A percentile compares a stretch with the other conserved stretches of the same genome.
Conservation (phyloP, 805 yeast species). For the Millerozyma miso region DNA sequence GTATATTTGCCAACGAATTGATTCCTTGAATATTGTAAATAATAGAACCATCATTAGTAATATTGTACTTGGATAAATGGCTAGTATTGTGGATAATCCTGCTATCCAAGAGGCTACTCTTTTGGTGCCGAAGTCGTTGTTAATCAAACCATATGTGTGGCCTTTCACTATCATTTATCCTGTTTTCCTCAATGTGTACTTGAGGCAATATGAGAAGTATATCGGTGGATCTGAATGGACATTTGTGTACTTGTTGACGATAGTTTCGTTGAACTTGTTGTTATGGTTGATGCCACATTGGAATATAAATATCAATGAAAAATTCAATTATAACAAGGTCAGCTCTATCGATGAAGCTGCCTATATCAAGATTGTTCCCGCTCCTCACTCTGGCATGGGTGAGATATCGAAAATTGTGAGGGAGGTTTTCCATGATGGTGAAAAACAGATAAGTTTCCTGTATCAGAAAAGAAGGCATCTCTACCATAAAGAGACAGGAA, state of each 20-base stretch:
- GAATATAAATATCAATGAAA: slow-evolving; percentile 68
- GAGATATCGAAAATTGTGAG: slow-evolving; percentile 67
- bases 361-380: slow-evolving; percentile 72
- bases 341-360: slow-evolving; percentile 57
- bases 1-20: background rate
- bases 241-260: slow-evolving; percentile 73
- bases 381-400: slow-evolving; percentile 81
- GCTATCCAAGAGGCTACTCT: slow-evolving; percentile 69
- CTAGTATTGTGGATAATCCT: slow-evolving; percentile 60
- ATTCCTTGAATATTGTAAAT: background rate
- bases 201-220: slow-evolving; percentile 67
- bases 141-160: slow-evolving; percentile 71
- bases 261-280: slow-evolving; percentile 68
- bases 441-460: slow-evolving; percentile 62
- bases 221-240: slow-evolving; percentile 96
- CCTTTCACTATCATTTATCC: slow-evolving; percentile 83
- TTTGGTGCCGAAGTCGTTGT: slow-evolving; percentile 60
- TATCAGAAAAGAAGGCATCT: slow-evolving; percentile 92
- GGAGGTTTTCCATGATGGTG: slow-evolving; percentile 51
- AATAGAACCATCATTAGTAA: background rate
- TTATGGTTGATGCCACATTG: slow-evolving; percentile 91
- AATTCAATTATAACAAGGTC: slow-evolving; percentile 63
- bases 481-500: slow-evolving; percentile 47
- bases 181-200: slow-evolving; percentile 59
- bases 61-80: slow-evolving; percentile 15